These are phyloP conservation scores for Salix suchowensis DNA, from an alignment of 345 rosid species.

Conservation along the genomic window DNA sequence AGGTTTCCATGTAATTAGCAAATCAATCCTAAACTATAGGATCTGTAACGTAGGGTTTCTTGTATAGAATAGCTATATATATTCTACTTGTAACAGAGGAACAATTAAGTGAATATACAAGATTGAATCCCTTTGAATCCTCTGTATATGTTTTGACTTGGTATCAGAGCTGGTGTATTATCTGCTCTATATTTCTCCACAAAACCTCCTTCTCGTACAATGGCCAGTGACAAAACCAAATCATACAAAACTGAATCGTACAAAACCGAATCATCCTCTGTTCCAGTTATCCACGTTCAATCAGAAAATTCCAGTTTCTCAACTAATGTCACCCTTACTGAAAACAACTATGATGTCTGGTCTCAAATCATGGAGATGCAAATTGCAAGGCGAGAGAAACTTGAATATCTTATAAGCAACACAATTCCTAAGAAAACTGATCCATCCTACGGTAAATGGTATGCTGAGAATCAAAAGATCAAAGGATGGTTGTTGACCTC, in stretches of 20 bases:
- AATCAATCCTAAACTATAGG: too few relatives aligned
- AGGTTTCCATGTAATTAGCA: too few relatives aligned
- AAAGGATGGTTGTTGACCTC: too few relatives aligned
- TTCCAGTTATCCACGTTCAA: constrained; percentile 4
- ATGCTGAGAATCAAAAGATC: too few relatives aligned
- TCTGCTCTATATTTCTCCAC: neutral
- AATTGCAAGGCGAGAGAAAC: neutral
- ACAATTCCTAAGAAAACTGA: neutral
- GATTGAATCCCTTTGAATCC: neutral
- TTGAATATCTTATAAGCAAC: neutral
- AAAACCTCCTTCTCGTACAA: neutral
- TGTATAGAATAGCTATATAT: too few relatives aligned
- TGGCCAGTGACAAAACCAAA: neutral
- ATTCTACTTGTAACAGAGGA: too few relatives aligned
- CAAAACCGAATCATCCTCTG: neutral
- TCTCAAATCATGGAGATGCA: neutral
- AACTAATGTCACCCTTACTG: neutral
- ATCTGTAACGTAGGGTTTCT: too few relatives aligned
- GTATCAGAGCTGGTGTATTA: neutral
- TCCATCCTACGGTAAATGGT: too few relatives aligned
- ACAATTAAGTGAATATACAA: rapidly evolving
- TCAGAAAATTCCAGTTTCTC: neutral
- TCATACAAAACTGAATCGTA: too few relatives aligned
- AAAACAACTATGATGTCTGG: constrained; percentile 1
- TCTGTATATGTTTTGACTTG: neutral